These are phyloP conservation scores for Aspergillus brasiliensis DNA, from an alignment of 2,329 filamentous ascomycete species.

Conservation along the genomic window DNA sequence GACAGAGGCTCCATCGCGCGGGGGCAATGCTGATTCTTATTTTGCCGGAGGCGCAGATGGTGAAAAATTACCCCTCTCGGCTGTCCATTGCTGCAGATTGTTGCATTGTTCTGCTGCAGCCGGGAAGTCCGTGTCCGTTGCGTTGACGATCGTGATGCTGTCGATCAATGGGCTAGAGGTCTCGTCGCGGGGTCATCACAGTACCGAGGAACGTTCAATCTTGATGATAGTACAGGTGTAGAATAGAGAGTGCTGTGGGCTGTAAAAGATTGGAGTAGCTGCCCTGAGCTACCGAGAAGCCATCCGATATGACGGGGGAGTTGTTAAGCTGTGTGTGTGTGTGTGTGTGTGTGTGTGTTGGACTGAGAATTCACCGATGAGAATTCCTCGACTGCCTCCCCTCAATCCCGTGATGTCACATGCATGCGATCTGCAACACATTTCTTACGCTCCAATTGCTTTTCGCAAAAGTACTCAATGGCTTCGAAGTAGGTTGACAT, in stretches of 20 bases:
- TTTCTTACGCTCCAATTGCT: not conserved
- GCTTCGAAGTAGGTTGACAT: not conserved
- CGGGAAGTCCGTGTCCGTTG: not conserved
- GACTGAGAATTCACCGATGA: not conserved
- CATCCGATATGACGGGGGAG: too few relatives aligned
- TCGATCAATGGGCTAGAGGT: too few relatives aligned
- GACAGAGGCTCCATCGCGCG: conserved; percentile 2
- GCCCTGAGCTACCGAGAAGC: too few relatives aligned
- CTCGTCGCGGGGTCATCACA: too few relatives aligned
- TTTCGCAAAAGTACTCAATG: not conserved
- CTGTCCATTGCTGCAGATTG: not conserved
- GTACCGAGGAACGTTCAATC: too few relatives aligned
- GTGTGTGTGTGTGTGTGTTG: too few relatives aligned
- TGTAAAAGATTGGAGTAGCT: too few relatives aligned
- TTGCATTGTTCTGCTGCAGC: not conserved
- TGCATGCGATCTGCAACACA: not conserved
- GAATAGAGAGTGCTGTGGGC: too few relatives aligned
- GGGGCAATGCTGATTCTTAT: not conserved
- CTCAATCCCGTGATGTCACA: not conserved
- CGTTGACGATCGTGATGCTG: too few relatives aligned
- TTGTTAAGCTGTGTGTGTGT: too few relatives aligned
- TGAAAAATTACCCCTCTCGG: not conserved
- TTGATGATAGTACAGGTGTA: too few relatives aligned
- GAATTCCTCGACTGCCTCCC: not conserved
- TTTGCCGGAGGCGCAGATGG: not conserved